Percentiles rank a stretch among this genome's conserved stretches.
phyloP scores from a whole-genome alignment of 208 protist species.

The Acanthamoeba royreba region DNA sequence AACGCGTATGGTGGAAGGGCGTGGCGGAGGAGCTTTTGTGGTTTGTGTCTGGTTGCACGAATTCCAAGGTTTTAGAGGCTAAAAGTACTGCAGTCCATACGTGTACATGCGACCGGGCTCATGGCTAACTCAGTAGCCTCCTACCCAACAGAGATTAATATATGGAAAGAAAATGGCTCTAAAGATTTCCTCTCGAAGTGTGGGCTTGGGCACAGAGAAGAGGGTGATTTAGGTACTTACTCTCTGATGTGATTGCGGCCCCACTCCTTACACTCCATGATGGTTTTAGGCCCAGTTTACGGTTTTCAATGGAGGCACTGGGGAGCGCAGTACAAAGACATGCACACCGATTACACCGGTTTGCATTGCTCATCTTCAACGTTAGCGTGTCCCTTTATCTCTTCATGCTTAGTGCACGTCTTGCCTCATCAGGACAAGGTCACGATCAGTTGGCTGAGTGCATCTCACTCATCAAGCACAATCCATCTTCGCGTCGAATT shows the following conservation, averaged over 20 bases:
- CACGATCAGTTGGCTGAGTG: constrained; percentile 94
- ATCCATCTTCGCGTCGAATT: constrained; percentile 93
- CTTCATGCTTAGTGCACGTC: too few species aligned
- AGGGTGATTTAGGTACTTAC: constrained; percentile 91
- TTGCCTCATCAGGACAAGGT: too few species aligned
- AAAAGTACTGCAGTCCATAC: constrained; percentile 80
- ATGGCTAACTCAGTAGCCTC: too few species aligned
- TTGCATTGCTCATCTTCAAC: neutral
- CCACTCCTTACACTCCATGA: too few species aligned
- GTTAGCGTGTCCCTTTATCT: too few species aligned
- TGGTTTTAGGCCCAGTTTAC: constrained; percentile 97
- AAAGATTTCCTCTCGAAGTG: constrained; percentile 93
- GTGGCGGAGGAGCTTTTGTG: constrained; percentile 97
- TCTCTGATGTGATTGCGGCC: too few species aligned
- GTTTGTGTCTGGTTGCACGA: constrained; percentile 95
- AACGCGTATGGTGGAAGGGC: constrained; percentile 97
- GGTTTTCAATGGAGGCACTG: constrained; percentile 99
- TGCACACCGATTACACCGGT: constrained; percentile 74
- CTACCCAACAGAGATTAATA: constrained; percentile 80
- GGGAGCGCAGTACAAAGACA: constrained; percentile 90
- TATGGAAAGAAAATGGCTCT: constrained; percentile 97
- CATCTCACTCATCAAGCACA: constrained; percentile 89
- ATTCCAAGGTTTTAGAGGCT: constrained; percentile 88
- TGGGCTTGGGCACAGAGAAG: constrained; percentile 88
- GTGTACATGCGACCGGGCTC: too few species aligned